phyloP scores from a whole-genome alignment of 2,329 filamentous ascomycete genomes.

The Stagonosporopsis tanaceti region DNA sequence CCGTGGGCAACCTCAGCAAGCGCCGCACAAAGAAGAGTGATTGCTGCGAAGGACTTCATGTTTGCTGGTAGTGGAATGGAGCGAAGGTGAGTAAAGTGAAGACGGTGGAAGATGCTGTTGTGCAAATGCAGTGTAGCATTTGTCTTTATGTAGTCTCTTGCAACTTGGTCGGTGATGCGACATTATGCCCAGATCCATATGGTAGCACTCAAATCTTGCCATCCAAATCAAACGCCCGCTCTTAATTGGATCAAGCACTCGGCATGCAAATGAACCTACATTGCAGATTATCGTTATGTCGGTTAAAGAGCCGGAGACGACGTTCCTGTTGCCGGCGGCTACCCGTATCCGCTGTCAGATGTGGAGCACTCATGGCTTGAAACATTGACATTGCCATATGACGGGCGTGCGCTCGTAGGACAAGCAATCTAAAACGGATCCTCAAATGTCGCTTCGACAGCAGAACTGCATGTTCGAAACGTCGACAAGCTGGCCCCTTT shows the following conservation, averaged over 20 bases:
- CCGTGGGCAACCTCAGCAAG: constrained; percentile 48
- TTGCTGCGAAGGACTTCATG: constrained; percentile 48
- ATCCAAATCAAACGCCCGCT: constrained; percentile 23
- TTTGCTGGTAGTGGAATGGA: background rate
- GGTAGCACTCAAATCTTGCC: constrained; percentile 25
- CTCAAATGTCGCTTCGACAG: constrained; percentile 22
- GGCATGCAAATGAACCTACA: constrained; percentile 37
- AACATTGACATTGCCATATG: constrained; percentile 31
- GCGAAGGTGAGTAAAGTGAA: background rate
- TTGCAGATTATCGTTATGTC: constrained; percentile 28
- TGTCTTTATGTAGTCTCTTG: constrained; percentile 34
- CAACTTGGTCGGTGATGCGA: background rate
- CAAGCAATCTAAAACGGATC: constrained; percentile 35
- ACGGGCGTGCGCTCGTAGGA: constrained; percentile 24
- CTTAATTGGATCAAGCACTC: constrained; percentile 36
- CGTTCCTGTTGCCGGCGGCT: constrained; percentile 31
- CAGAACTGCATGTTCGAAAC: constrained; percentile 8
- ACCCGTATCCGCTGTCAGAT: constrained; percentile 21
- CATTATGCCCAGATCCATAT: constrained; percentile 27
- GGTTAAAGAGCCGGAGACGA: constrained; percentile 29
- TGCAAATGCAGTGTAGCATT: constrained; percentile 6
- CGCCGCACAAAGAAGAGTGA: constrained; percentile 42
- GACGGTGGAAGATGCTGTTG: constrained; percentile 12
- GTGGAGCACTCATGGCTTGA: constrained; percentile 22
- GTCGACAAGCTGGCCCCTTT: background rate